A percentile compares a stretch with the other conserved stretches of the same genome.
Evolutionary conservation across 176 grass and related monocot genomes (phyloP).

Genomic region (Hsuehochloa calcarea): DNA sequence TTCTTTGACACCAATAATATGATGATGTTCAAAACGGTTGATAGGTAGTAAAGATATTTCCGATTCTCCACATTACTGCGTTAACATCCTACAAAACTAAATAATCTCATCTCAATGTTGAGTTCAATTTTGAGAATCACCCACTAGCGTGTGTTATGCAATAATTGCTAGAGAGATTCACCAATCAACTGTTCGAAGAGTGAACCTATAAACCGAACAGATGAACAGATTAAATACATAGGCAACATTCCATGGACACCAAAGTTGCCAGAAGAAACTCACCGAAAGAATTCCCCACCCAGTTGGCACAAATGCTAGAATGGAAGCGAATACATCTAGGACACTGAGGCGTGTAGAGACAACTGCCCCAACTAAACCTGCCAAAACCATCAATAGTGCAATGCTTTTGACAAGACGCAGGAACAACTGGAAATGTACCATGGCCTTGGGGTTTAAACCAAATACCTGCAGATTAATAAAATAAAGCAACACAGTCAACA

Average conservation of each 20-base stretch:
- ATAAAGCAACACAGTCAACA: slow-evolving; percentile 15
- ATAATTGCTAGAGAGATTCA: not conserved
- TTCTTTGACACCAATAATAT: not conserved
- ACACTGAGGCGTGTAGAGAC: slow-evolving; percentile 37
- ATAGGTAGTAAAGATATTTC: not conserved
- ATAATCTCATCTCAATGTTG: not conserved
- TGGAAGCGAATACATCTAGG: slow-evolving; percentile 54
- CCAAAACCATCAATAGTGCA: slow-evolving; percentile 68
- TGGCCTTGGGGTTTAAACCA: slow-evolving; percentile 84
- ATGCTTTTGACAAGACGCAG: slow-evolving; percentile 79
- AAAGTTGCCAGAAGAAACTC: slow-evolving; percentile 30
- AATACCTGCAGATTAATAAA: slow-evolving; percentile 62
- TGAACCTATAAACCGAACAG: not conserved
- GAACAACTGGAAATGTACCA: slow-evolving; percentile 85
- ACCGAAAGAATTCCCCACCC: slow-evolving; percentile 86
- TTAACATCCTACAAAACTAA: slow-evolving; percentile 2
- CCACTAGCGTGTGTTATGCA: not conserved
- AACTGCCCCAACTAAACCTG: slow-evolving; percentile 67
- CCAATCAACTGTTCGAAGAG: not conserved
- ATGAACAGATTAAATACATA: not conserved
- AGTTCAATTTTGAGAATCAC: not conserved
- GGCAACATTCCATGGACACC: not conserved
- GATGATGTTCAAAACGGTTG: not conserved
- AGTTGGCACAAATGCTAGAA: slow-evolving; percentile 79
- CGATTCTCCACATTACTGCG: not conserved